Percentiles rank a stretch among this genome's conserved stretches.
Conservation (phyloP, 1,284 basidiomycete species). For the Cutaneotrichosporon cavernicola region DNA sequence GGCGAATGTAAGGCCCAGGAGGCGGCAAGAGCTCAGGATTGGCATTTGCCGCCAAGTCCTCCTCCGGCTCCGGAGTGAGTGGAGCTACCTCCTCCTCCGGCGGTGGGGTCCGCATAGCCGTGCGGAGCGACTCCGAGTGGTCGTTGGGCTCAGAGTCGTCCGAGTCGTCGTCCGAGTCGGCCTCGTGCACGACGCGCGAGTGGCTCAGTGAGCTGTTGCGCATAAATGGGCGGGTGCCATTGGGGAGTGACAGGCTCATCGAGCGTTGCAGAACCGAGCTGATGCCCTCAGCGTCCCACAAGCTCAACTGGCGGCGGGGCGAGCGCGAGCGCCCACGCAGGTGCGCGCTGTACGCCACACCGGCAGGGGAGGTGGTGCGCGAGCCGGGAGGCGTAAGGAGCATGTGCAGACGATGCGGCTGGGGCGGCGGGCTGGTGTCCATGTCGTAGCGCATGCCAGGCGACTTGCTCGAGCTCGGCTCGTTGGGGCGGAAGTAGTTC, state of each 20-base stretch:
- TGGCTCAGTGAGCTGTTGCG: slow-evolving; percentile 23
- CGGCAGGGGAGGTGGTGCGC: slow-evolving; percentile 32
- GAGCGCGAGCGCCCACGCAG: slow-evolving; percentile 28
- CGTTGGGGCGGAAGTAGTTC: slow-evolving; percentile 10
- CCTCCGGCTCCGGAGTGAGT: not conserved
- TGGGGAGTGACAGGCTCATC: slow-evolving; percentile 23
- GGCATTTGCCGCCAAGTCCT: slow-evolving; percentile 26
- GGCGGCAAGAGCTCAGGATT: slow-evolving; percentile 47
- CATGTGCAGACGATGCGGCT: slow-evolving; percentile 33
- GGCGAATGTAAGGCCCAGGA: slow-evolving; percentile 56
- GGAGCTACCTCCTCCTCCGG: slow-evolving; percentile 12
- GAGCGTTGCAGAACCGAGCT: slow-evolving; percentile 39
- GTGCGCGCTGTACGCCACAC: slow-evolving; percentile 16
- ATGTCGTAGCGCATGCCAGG: slow-evolving; percentile 7
- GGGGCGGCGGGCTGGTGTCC: slow-evolving; percentile 27
- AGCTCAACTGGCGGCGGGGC: slow-evolving; percentile 30
- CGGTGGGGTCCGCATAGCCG: slow-evolving; percentile 22
- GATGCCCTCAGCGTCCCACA: slow-evolving; percentile 38
- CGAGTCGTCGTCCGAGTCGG: slow-evolving; percentile 29
- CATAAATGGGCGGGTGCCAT: slow-evolving; percentile 18
- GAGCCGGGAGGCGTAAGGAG: slow-evolving; percentile 46
- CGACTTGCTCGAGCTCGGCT: slow-evolving; percentile 7
- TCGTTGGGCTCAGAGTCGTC: slow-evolving; percentile 23
- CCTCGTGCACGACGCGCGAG: slow-evolving; percentile 17
- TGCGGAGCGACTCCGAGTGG: slow-evolving; percentile 14